Conservation (phyloP, 2,329 filamentous ascomycete genomes). For the Paecilomyces variotii region DNA sequence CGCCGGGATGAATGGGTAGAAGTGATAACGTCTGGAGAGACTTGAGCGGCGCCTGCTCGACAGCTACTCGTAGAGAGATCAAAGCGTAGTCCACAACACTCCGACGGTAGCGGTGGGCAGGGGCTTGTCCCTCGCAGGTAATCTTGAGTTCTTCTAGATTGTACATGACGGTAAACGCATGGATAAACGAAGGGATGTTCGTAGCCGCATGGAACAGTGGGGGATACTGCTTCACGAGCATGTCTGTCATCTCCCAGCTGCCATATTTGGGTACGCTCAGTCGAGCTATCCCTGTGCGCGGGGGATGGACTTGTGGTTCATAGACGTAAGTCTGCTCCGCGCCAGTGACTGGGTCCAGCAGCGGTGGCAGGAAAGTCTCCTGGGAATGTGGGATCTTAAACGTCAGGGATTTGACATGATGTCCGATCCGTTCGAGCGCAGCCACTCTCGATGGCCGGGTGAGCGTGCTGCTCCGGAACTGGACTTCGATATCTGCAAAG, state of each 20-base stretch:
- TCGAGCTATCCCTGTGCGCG: conserved; percentile 52
- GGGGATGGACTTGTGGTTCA: conserved; percentile 58
- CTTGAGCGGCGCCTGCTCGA: conserved; percentile 63
- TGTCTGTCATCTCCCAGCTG: conserved; percentile 67
- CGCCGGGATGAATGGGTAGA: conserved; percentile 64
- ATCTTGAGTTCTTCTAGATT: conserved; percentile 68
- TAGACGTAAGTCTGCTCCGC: conserved; percentile 75
- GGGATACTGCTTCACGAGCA: conserved; percentile 79
- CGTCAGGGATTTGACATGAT: conserved; percentile 67
- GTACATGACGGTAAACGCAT: conserved; percentile 59
- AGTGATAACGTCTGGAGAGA: conserved; percentile 64
- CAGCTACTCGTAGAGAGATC: conserved; percentile 74
- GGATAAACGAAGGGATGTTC: conserved; percentile 76
- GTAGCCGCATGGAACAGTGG: conserved; percentile 84
- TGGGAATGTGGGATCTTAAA: conserved; percentile 69
- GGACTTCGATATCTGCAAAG: conserved; percentile 38
- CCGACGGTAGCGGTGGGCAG: conserved; percentile 62
- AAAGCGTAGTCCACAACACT: conserved; percentile 81
- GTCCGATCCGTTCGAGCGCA: conserved; percentile 68
- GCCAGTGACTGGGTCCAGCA: conserved; percentile 69
- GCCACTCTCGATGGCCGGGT: conserved; percentile 65
- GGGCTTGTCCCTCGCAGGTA: conserved; percentile 64
- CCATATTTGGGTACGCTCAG: conserved; percentile 64
- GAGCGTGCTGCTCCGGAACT: conserved; percentile 58
- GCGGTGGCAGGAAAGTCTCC: conserved; percentile 76